phyloP scores from a whole-genome alignment of 768 basidiomycete species.

The Cantharellus anzutake region DNA sequence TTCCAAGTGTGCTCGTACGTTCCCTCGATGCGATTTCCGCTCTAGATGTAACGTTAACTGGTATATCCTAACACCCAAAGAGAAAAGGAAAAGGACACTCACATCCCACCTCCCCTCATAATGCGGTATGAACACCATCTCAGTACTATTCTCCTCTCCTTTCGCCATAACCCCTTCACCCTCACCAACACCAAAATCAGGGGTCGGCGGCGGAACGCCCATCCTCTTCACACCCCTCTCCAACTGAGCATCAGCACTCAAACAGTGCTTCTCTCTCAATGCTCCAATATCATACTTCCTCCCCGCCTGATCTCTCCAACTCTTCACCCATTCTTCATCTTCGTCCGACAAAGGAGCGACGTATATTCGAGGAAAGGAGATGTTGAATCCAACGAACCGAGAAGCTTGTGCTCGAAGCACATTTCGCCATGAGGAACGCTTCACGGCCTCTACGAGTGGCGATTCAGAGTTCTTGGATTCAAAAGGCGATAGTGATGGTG shows the following conservation, averaged over 20 bases:
- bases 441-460: constrained; percentile 9
- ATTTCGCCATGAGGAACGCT: constrained; percentile 13
- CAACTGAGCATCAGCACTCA: constrained; percentile 17
- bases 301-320: constrained; percentile 4
- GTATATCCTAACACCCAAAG: not conserved
- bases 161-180: too few relatives aligned
- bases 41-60: not conserved
- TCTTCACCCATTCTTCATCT: constrained; percentile 13
- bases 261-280: constrained; percentile 15
- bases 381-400: constrained; percentile 11
- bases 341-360: constrained; percentile 14
- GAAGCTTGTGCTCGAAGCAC: constrained; percentile 15
- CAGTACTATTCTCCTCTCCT: constrained; percentile 14
- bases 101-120: constrained; percentile 14
- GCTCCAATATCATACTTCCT: not conserved
- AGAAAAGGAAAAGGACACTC: not conserved
- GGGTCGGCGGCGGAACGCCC: constrained; percentile 8
- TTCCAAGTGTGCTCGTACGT: not conserved
- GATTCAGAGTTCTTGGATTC: not conserved
- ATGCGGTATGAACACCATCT: constrained; percentile 16
- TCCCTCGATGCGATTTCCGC: not conserved
- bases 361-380: constrained; percentile 15
- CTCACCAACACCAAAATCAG: too few relatives aligned
- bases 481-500: not conserved
- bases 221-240: constrained; percentile 15